Base-by-base conservation (phyloP, 2,329 filamentous ascomycete genomes). In the Fusarium nygamai region DNA sequence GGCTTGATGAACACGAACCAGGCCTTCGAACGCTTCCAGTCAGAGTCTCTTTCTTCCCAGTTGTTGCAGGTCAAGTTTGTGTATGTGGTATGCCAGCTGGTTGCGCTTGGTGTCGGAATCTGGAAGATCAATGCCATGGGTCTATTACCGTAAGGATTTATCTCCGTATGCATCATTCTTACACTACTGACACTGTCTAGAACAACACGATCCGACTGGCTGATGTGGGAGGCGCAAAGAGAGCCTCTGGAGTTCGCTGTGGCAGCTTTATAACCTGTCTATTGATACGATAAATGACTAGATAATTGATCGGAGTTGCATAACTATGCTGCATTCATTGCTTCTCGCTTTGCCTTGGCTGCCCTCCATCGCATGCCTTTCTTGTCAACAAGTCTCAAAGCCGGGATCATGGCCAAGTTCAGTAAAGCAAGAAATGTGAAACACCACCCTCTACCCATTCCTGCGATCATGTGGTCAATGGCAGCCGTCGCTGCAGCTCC, bases 111-210 rank as follows among this genome's bases (percentile, higher is more conserved):
- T 0, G 85, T 99, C 80, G 96, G 96, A 7, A 86, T 99, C 59
- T 99, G 95, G 94, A 99, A 99, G 84, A 91, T 99, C 34, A 98
- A 98, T 83, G 91, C 90, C 43, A 99, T 99, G 96, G 96, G 96
- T 1, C 84, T 99, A 77, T 86, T 99, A 82, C 96, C 96, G 91
- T 96, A 88, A 82, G 93, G 90, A n/a, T 54, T 19, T 34, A 20
- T 41, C 9, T 8, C 13, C 19, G 11, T 19, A 29, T 9, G 27
- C 27, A 27, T 27, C 39, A 38, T n/a, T 27, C 27, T 24, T 24
- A 31, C n/a, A n/a, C 62, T 31, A 44, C 74, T 79, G 27, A 69
- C 48, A 24, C 41, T 6, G 20, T 41, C 69, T 74, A 96, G 94
- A 78, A 99, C 96, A 61, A 98, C 96, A 68, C 92, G 94, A 81